Conservation (phyloP, 2,329 filamentous ascomycete genomes). For the Apiospora aurea region DNA sequence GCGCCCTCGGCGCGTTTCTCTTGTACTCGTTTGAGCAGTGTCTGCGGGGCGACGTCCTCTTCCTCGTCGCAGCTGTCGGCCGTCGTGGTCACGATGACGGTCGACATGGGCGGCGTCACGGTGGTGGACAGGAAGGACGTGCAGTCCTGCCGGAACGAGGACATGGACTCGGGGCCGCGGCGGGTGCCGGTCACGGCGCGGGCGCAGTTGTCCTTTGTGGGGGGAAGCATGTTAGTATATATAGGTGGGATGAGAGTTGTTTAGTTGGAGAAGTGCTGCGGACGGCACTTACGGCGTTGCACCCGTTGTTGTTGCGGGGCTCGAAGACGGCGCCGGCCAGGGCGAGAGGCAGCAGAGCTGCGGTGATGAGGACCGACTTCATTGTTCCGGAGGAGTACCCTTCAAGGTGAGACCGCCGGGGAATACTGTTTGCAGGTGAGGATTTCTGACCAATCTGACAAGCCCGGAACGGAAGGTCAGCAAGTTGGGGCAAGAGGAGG, state of each 20-base stretch:
- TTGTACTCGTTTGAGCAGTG: background rate
- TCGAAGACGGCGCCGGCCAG: background rate
- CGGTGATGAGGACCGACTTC: background rate
- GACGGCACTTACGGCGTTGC: background rate
- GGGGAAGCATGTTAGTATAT: background rate
- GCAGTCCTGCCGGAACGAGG: background rate
- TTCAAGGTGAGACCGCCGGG: background rate
- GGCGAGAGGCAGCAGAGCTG: conserved; percentile 11
- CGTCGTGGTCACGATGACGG: background rate
- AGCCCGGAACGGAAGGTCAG: background rate
- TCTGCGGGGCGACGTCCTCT: background rate
- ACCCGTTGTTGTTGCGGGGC: conserved; percentile 17
- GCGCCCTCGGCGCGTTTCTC: background rate
- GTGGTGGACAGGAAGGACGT: background rate
- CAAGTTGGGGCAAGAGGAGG: background rate
- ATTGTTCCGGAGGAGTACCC: background rate
- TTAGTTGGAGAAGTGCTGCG: background rate
- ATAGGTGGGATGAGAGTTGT: background rate
- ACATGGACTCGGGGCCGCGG: background rate
- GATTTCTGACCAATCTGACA: background rate
- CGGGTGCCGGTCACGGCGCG: conserved; percentile 11
- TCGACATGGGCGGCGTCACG: background rate
- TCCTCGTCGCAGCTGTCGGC: conserved; percentile 7
- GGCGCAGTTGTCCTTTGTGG: conserved; percentile 18
- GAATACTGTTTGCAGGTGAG: background rate